Evolutionary conservation across 2,329 filamentous ascomycete genomes (phyloP).

Genomic region (Epicoccum nigrum): DNA sequence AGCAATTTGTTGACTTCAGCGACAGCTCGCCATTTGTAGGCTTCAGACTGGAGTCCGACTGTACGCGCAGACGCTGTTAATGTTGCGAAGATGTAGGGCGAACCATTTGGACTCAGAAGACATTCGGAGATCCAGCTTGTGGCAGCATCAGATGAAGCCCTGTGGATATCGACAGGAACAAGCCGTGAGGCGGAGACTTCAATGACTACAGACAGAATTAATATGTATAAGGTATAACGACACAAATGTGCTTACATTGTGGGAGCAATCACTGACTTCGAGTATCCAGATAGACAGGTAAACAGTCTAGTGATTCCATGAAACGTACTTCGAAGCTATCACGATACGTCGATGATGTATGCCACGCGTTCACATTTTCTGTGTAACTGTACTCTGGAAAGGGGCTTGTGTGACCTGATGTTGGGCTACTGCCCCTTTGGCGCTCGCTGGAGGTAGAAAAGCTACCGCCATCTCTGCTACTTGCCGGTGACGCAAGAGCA

Average conservation of each 20-base stretch:
- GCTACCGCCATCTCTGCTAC: slow-evolving; percentile 24
- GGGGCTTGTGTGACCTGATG: slow-evolving; percentile 22
- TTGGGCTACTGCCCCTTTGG: slow-evolving; percentile 22
- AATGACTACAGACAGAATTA: slow-evolving; percentile 27
- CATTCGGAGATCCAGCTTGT: slow-evolving; percentile 35
- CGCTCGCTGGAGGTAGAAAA: slow-evolving; percentile 18
- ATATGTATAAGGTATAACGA: background rate
- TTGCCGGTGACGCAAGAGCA: slow-evolving; percentile 23
- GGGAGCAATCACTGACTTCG: slow-evolving; percentile 29
- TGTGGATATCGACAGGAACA: slow-evolving; percentile 37
- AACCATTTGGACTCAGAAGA: slow-evolving; percentile 31
- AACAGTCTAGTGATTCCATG: slow-evolving; percentile 31
- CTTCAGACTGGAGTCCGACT: slow-evolving; percentile 25
- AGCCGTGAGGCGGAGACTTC: slow-evolving; percentile 26
- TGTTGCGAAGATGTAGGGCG: slow-evolving; percentile 40
- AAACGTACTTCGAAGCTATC: slow-evolving; percentile 24
- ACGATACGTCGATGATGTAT: slow-evolving; percentile 8
- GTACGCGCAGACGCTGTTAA: slow-evolving; percentile 32
- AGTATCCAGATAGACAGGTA: slow-evolving; percentile 31
- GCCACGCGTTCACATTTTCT: slow-evolving; percentile 18
- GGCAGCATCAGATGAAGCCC: slow-evolving; percentile 24
- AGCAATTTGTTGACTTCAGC: slow-evolving; percentile 38
- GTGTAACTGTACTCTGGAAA: slow-evolving; percentile 21
- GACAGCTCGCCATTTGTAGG: slow-evolving; percentile 38
- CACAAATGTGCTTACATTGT: slow-evolving; percentile 32